These are phyloP conservation scores for Lepidium africanum DNA, from an alignment of 345 rosid genomes.

Conservation along the genomic window DNA sequence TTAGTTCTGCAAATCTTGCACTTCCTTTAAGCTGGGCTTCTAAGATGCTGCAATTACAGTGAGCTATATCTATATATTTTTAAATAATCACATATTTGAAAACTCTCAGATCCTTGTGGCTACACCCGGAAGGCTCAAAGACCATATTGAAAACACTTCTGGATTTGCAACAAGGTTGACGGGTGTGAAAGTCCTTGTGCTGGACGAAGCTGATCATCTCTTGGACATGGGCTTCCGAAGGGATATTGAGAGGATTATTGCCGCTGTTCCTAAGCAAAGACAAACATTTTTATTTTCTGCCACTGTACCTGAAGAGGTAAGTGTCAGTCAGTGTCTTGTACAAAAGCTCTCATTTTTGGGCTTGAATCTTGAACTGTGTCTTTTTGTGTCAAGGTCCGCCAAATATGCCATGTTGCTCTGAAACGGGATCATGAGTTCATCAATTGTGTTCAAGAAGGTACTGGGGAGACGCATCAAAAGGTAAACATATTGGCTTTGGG, in stretches of 20 bases:
- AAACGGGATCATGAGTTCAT: conserved; percentile 87
- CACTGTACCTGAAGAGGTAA: conserved; percentile 89
- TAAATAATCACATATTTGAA: conserved; percentile 18
- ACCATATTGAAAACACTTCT: conserved; percentile 92
- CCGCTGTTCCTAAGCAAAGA: conserved; percentile 88
- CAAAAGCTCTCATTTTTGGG: conserved; percentile 5
- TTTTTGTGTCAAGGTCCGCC: conserved; percentile 64
- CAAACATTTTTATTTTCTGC: conserved; percentile 97
- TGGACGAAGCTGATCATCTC: conserved; percentile 97
- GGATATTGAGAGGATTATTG: conserved; percentile 81
- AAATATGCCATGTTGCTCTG: conserved; percentile 85
- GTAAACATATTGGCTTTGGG: conserved; percentile 29
- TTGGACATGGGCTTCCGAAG: conserved; percentile 97
- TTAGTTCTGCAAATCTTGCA: not conserved
- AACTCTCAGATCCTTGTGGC: conserved; percentile 78
- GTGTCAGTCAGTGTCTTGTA: conserved; percentile 13
- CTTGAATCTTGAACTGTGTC: conserved; percentile 21
- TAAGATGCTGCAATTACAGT: not conserved
- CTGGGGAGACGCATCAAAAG: conserved; percentile 89
- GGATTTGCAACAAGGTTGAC: conserved; percentile 91
- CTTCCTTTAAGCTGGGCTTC: not conserved
- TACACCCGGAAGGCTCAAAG: conserved; percentile 97
- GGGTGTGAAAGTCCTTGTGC: conserved; percentile 94
- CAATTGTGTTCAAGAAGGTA: conserved; percentile 84
- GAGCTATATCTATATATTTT: not conserved